Evolutionary conservation across 768 basidiomycete genomes (phyloP).

Genomic region (Boletus vinaceobasis): DNA sequence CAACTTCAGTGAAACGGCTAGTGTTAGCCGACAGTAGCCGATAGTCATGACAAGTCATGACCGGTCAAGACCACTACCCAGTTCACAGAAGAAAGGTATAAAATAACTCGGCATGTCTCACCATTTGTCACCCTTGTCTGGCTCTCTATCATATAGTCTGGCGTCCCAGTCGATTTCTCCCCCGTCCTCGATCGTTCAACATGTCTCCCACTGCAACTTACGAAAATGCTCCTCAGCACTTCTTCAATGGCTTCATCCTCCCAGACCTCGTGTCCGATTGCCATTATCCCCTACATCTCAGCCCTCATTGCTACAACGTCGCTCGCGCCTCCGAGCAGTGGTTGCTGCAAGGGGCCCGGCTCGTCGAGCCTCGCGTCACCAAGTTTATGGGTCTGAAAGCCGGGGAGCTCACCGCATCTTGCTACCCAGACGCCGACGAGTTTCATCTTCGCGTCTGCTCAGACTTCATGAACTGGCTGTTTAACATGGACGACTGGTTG

Average conservation of each 20-base stretch:
- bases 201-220: slow-evolving; percentile 29
- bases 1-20: too few relatives aligned
- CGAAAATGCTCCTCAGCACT: slow-evolving; percentile 8
- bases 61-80: too few relatives aligned
- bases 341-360: slow-evolving; percentile 27
- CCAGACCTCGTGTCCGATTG: slow-evolving; percentile 43
- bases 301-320: slow-evolving; percentile 32
- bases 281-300: slow-evolving; percentile 35
- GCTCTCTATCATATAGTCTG: slow-evolving; percentile 15
- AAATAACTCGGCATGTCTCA: slow-evolving; percentile 23
- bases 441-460: slow-evolving; percentile 61
- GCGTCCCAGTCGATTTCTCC: not conserved
- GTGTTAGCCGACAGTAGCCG: too few relatives aligned
- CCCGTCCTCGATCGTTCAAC: not conserved
- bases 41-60: too few relatives aligned
- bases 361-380: slow-evolving; percentile 31
- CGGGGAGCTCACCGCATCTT: slow-evolving; percentile 63
- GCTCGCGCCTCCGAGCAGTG: slow-evolving; percentile 38
- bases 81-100: too few relatives aligned
- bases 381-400: slow-evolving; percentile 57
- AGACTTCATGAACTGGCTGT: slow-evolving; percentile 58
- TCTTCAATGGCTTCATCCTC: slow-evolving; percentile 31
- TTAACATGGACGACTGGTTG: slow-evolving; percentile 42
- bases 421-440: slow-evolving; percentile 53
- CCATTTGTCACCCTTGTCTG: slow-evolving; percentile 12